Percentiles rank a stretch among this genome's conserved stretches.
phyloP scores from a whole-genome alignment of 2,329 filamentous ascomycete species.

The Tolypocladium endophyticum region DNA sequence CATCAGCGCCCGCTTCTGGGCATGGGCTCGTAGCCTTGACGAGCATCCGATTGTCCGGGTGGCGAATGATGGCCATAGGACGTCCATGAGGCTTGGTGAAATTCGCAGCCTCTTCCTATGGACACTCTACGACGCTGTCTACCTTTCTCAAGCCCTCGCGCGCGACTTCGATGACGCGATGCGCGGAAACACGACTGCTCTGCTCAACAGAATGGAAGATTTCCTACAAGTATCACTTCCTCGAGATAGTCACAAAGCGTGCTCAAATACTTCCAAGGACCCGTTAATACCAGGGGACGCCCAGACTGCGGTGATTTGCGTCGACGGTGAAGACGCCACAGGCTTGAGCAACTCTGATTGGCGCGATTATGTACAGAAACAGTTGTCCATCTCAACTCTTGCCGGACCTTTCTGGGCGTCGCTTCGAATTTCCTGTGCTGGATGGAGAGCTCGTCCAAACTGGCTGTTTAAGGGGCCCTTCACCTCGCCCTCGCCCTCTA shows the following conservation, averaged over 20 bases:
- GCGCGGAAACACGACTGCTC: background rate
- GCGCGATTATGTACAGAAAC: background rate
- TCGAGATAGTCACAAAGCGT: background rate
- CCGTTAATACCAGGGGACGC: background rate
- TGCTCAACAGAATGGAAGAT: background rate
- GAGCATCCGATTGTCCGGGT: background rate
- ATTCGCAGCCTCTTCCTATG: background rate
- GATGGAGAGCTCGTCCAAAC: background rate
- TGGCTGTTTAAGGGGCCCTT: background rate
- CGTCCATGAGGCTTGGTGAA: background rate
- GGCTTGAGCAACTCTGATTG: background rate
- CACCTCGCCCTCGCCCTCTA: background rate
- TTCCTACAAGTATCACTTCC: background rate
- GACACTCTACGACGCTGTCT: background rate
- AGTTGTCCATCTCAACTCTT: background rate
- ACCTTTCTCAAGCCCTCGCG: background rate
- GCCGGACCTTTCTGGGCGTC: background rate
- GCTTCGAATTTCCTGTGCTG: background rate
- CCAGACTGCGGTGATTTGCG: background rate
- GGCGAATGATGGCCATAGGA: background rate
- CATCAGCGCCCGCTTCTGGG: background rate
- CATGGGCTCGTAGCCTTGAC: background rate
- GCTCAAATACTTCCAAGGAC: background rate
- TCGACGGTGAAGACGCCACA: background rate
- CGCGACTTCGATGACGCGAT: background rate